Conservation (phyloP, 1,139 yeast species). For the Kurtzmaniella quercitrusa region DNA sequence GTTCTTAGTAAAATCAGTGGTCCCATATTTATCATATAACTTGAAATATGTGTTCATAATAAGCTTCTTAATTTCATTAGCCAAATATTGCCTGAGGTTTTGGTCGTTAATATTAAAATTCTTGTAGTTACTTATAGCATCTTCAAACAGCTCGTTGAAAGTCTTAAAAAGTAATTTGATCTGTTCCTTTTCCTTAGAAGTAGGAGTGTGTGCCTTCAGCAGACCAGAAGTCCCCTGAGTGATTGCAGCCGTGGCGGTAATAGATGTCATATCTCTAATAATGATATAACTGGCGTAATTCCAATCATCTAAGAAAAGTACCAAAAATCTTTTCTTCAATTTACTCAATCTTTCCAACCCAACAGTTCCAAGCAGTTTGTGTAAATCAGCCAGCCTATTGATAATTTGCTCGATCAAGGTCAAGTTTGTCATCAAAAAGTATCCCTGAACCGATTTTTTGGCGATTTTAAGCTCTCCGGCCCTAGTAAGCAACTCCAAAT, state of each 20-base stretch:
- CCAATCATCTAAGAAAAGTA: constrained; percentile 81
- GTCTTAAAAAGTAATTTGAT: constrained; percentile 80
- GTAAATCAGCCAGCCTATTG: constrained; percentile 52
- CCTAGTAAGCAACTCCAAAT: constrained; percentile 51
- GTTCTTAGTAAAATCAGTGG: constrained; percentile 71
- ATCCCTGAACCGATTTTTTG: constrained; percentile 59
- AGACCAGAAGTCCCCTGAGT: constrained; percentile 10
- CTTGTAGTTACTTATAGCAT: constrained; percentile 60
- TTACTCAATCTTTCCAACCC: constrained; percentile 68
- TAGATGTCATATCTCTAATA: constrained; percentile 64
- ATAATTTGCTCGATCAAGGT: constrained; percentile 72
- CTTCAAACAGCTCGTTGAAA: constrained; percentile 82
- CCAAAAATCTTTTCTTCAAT: constrained; percentile 70
- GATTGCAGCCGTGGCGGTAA: constrained; percentile 34
- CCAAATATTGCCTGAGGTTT: constrained; percentile 54
- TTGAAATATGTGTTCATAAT: constrained; percentile 81
- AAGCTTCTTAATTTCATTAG: constrained; percentile 63
- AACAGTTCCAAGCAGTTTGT: constrained; percentile 52
- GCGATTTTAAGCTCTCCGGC: constrained; percentile 16
- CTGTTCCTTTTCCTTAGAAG: constrained; percentile 73
- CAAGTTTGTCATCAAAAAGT: constrained; percentile 66
- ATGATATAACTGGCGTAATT: constrained; percentile 70
- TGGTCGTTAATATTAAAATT: constrained; percentile 65
- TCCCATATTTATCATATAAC: constrained; percentile 70
- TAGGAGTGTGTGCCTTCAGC: constrained; percentile 11